Evolutionary conservation across 805 yeast genomes (phyloP).

Genomic region (Yarrowia sp.): DNA sequence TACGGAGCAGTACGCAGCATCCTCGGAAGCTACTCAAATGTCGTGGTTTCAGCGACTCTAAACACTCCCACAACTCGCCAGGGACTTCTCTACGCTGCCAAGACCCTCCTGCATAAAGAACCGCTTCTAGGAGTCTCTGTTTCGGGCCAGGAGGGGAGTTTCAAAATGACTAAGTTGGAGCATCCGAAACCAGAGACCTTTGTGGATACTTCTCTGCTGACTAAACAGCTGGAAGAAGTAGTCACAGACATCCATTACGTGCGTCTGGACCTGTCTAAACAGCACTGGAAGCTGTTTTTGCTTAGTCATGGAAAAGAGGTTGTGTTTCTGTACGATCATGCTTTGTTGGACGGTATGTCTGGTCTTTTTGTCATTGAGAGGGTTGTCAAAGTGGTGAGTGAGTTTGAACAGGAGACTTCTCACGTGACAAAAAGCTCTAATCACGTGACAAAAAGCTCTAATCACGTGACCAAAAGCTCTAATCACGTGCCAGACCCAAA

Average conservation of each 20-base stretch:
- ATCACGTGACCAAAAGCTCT: too few species aligned
- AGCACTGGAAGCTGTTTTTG: constrained; percentile 31
- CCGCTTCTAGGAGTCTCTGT: neutral
- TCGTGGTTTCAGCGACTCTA: neutral
- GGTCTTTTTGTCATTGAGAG: constrained; percentile 25
- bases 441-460: too few species aligned
- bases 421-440: too few species aligned
- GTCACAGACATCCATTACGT: neutral
- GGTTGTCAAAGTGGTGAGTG: neutral
- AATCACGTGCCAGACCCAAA: too few species aligned
- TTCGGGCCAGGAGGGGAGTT: neutral
- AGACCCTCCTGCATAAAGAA: neutral
- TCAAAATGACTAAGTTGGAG: neutral
- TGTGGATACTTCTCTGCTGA: neutral
- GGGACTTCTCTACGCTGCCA: neutral
- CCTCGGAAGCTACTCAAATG: neutral
- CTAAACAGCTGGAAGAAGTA: neutral
- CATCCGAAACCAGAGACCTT: neutral
- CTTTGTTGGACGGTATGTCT: constrained; percentile 31
- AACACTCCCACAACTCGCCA: neutral
- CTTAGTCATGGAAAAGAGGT: constrained; percentile 11
- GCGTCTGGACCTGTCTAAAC: constrained; percentile 4
- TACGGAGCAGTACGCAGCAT: neutral
- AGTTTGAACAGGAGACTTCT: too few species aligned
- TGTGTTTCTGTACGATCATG: constrained; percentile 31